Base-by-base conservation (phyloP, 805 yeast species). In the Barnettozyma californica region DNA sequence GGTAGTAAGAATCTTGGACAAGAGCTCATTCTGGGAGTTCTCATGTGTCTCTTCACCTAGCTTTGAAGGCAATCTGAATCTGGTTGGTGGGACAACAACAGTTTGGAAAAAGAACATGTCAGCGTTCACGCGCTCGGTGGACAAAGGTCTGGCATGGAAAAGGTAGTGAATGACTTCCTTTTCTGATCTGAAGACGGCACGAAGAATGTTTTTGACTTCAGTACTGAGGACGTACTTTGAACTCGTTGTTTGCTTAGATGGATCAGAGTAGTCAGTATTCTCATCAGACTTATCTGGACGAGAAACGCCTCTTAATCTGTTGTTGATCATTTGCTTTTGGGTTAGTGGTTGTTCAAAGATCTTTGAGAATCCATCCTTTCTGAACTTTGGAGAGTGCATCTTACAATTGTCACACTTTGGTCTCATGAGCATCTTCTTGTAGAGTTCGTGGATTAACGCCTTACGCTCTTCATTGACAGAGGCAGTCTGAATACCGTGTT, bases 21-120 rank as follows among this genome's bases (percentile, higher is more conserved):
- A 73, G 49, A 91, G 74, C 69, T 91, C 96, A 67, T 94, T 95
- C 70, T 90, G 96, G 43, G 94, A 72, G 66, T 89, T 91, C 69
- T 94, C 97, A 67, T 94, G 98, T 52, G 92, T 79, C 66, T 89
- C 97, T 48, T 94, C 99, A 48, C 99, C 99, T 50, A 94, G 74
- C 67, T 91, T 91, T 14, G 96, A 84, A n/a, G 99, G 99, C 57
- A 91, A 76, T 67, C 99, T 80, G 75, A 94, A 94, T 67, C 98
- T 78, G 2, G 98, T 95, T 44, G 99, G 91, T 34, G 99, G 99
- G 36, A 95, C 98, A 37, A 90, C 84, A 50, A 94, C 71, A 5
- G 89, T 83, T 57, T 88, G 91, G 58, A 89, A 76, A 73, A 94
- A 95, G 67, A 95, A 94, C 75, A 88, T 77, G 62, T 92, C 97